phyloP scores from a whole-genome alignment of 495 filamentous ascomycete species.

The Penicillium desertorum region DNA sequence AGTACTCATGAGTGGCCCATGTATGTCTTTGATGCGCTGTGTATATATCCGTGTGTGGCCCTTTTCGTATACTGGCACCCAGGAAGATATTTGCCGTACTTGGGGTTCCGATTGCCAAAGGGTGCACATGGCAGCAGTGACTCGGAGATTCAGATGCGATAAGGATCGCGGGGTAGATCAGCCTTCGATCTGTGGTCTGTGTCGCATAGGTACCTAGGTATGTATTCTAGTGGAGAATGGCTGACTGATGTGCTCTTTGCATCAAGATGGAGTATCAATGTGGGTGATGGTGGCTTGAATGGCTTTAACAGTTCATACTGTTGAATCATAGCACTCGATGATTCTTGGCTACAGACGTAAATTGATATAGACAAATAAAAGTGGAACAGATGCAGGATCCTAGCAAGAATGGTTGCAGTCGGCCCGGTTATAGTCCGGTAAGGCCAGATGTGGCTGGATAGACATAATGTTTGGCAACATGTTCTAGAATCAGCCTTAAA shows the following conservation, averaged over 20 bases:
- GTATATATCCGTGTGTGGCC: slow-evolving; percentile 53
- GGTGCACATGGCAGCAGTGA: slow-evolving; percentile 1
- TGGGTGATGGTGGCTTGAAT: background rate
- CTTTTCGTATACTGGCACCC: slow-evolving; percentile 54
- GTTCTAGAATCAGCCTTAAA: background rate
- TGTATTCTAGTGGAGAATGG: background rate
- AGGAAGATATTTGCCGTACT: slow-evolving; percentile 43
- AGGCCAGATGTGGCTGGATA: background rate
- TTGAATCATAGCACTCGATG: background rate
- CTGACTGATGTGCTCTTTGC: background rate
- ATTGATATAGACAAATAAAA: background rate
- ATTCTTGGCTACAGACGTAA: background rate
- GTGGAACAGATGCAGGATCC: background rate
- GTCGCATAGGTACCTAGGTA: background rate
- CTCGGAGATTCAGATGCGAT: background rate
- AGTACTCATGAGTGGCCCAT: slow-evolving; percentile 56
- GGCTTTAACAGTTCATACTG: background rate
- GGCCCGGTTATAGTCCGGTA: background rate
- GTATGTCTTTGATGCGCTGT: slow-evolving; percentile 60
- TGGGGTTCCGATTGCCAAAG: slow-evolving; percentile 33
- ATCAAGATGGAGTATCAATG: background rate
- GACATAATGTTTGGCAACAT: background rate
- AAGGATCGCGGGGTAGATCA: background rate
- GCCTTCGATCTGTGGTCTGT: background rate
- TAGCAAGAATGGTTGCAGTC: background rate